phyloP scores from a whole-genome alignment of 1,139 yeast genomes.

The Pichia sp. region DNA sequence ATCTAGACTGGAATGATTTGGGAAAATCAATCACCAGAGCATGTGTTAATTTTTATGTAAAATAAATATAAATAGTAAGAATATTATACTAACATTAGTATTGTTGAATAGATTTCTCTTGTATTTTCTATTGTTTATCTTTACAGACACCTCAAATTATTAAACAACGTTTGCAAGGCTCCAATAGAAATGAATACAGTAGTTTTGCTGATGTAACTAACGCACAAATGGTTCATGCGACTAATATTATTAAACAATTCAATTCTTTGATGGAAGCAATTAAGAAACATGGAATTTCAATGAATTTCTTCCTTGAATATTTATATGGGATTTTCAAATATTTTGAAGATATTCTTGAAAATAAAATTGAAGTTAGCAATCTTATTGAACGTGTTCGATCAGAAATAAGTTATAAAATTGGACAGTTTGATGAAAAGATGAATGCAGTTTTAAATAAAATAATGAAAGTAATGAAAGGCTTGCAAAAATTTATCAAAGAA shows the following conservation, averaged over 20 bases:
- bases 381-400: constrained; percentile 14
- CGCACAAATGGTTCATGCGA: constrained; percentile 17
- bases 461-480: constrained; percentile 20
- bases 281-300: constrained; percentile 17
- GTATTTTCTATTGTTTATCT: too few species aligned
- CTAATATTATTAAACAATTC: constrained; percentile 16
- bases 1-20: constrained; percentile 27
- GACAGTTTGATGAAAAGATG: constrained; percentile 15
- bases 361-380: background rate
- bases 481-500: constrained; percentile 30
- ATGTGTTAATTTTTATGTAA: too few species aligned
- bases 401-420: constrained; percentile 12
- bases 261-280: constrained; percentile 21
- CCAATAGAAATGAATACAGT: constrained; percentile 26
- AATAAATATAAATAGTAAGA: too few species aligned
- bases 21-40: constrained; percentile 22
- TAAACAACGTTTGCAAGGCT: constrained; percentile 21
- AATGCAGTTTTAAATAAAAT: constrained; percentile 13
- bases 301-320: constrained; percentile 15
- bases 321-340: constrained; percentile 8
- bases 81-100: background rate
- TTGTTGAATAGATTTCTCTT: too few species aligned
- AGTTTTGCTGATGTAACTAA: constrained; percentile 9
- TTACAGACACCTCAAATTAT: constrained; percentile 18
- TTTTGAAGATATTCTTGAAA: constrained; percentile 14